These are phyloP conservation scores for Posidonia oceanica DNA, from an alignment of 116 monocot species.

Conservation along the genomic window DNA sequence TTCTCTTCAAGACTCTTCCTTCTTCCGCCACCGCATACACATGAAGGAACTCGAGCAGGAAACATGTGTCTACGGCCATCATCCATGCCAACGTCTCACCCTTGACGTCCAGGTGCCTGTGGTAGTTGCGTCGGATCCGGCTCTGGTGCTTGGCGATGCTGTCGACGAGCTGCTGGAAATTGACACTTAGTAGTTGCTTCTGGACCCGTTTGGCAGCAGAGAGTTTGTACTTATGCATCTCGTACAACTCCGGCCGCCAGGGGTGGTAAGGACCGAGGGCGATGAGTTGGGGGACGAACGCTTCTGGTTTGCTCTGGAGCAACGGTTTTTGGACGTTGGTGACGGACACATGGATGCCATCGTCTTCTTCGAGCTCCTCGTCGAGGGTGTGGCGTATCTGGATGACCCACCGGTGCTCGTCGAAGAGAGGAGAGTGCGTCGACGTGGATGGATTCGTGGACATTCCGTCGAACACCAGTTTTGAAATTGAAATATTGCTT, in stretches of 20 bases:
- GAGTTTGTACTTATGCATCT: slow-evolving; percentile 75
- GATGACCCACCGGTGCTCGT: too few relatives aligned
- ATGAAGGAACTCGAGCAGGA: too few relatives aligned
- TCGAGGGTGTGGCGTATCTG: slow-evolving; percentile 19
- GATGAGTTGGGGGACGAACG: slow-evolving; percentile 57
- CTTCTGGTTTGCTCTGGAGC: slow-evolving; percentile 23
- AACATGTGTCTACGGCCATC: slow-evolving; percentile 70
- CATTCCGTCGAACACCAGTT: too few relatives aligned
- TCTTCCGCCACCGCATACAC: neutral
- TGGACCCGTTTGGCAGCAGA: slow-evolving; percentile 47
- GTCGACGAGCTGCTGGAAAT: slow-evolving; percentile 40
- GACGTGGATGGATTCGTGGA: too few relatives aligned
- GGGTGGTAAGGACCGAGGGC: slow-evolving; percentile 85
- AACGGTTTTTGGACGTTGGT: slow-evolving; percentile 46
- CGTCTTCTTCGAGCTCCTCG: slow-evolving; percentile 9
- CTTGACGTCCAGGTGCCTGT: slow-evolving; percentile 43
- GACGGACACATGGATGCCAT: slow-evolving; percentile 21
- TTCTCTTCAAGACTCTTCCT: neutral
- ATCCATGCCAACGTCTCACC: slow-evolving; percentile 73
- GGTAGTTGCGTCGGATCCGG: slow-evolving; percentile 53
- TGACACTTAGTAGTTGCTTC: slow-evolving; percentile 6
- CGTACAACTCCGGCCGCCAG: slow-evolving; percentile 37
- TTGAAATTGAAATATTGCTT: too few relatives aligned
- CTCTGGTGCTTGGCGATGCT: slow-evolving; percentile 23
- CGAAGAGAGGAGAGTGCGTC: too few relatives aligned